phyloP scores from a whole-genome alignment of 2,329 filamentous ascomycete species.

The Fusarium verrucosum region DNA sequence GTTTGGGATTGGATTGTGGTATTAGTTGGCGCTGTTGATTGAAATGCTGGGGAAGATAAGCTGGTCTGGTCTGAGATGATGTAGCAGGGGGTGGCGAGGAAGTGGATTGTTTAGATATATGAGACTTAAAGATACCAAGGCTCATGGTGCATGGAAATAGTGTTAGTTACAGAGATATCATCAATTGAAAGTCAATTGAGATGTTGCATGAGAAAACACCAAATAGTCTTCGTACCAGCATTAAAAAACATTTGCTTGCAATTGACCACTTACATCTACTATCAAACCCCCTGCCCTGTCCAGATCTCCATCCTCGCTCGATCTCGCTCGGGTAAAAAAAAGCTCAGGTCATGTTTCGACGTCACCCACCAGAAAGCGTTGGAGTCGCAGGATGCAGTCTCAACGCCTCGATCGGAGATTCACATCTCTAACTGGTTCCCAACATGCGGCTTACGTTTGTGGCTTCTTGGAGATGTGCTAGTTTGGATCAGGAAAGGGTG shows the following conservation, averaged over 20 bases:
- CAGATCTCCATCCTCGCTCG: slow-evolving; percentile 3
- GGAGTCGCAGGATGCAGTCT: slow-evolving; percentile 11
- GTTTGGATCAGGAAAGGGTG: slow-evolving; percentile 4
- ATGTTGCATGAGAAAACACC: not conserved
- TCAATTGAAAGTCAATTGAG: not conserved
- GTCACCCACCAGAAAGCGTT: slow-evolving; percentile 27
- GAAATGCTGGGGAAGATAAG: slow-evolving; percentile 14
- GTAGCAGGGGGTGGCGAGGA: not conserved
- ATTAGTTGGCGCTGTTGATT: not conserved
- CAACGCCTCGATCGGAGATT: slow-evolving; percentile 23
- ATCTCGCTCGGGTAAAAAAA: slow-evolving; percentile 33
- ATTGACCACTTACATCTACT: not conserved
- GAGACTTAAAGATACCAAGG: not conserved
- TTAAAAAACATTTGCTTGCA: not conserved
- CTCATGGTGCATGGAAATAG: not conserved
- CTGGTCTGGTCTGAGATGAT: not conserved
- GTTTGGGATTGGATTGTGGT: not conserved
- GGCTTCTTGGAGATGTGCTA: slow-evolving; percentile 29
- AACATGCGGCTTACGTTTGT: slow-evolving; percentile 38
- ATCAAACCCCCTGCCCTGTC: not conserved
- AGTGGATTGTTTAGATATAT: not conserved
- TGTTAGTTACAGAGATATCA: not conserved
- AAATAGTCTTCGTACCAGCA: too few species aligned
- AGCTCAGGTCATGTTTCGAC: slow-evolving; percentile 8
- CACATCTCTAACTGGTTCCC: slow-evolving; percentile 36